Evolutionary conservation across 2,329 filamentous ascomycete genomes (phyloP), one percentile per base, ranked within the genome.

Genomic region (Colletotrichum tabaci): DNA sequence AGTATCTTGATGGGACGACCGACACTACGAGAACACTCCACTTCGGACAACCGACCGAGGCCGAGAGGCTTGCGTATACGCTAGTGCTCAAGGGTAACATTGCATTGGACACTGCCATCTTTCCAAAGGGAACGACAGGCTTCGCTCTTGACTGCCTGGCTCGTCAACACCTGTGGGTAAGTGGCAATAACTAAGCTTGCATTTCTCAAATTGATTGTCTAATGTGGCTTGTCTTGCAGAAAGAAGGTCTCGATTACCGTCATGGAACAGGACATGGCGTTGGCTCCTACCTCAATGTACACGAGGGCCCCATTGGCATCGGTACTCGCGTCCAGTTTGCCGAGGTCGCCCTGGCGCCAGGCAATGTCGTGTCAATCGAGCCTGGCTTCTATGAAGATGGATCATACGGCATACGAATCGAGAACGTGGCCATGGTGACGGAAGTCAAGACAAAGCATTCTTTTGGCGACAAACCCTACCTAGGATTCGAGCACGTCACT

Each of bases 321-420:
- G 96, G 96, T 38, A 98, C 95, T 12, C 89, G 96, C 55, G 90
- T 97, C 49, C 94, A 97, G 77, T 98, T 96, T 79, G 92, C 94
- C 0, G 96, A 99, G 79, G 95, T 98, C 7, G 89, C 96, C 0
- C 87, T 99, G 40, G 90, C 94, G 0, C 88, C 94, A n/a, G 96
- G 96, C 55, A 98, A 99, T 77, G 96, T 99, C 50, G 90, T 98
- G 64, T 98, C 96, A 2, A 95, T 98, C 77, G 95, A 99, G 82
- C 96, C 96, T 2, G 96, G 96, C 40, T 99, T 95, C 84, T 99
- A 99, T 80, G 95, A 98, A 81, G 96, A 99, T 77, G 96, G 95
- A 58, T 91, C 91, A 49, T 99, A 97, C 78, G 96, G 96, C 21
- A 96, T 99, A 75, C 92, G 96, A 21, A 98, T 98, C 77, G 96